These are phyloP conservation scores for Funneliformis mosseae DNA, from an alignment of 192 early-diverging fungal species.

Conservation along the genomic window DNA sequence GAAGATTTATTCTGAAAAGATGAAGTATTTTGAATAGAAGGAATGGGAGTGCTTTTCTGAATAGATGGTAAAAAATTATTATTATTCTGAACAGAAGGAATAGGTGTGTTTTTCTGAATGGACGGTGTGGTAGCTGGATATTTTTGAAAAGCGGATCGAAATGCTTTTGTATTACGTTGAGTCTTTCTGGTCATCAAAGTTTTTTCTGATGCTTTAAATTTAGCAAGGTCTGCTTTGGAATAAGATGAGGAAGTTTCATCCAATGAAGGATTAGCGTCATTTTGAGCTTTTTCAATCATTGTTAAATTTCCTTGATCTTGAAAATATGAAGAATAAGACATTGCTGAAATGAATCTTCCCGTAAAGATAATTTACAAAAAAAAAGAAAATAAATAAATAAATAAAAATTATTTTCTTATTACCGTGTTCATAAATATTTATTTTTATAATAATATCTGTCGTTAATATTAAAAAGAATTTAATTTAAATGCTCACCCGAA, in stretches of 20 bases:
- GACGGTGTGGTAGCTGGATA: too few species aligned
- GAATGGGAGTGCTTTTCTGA: background rate
- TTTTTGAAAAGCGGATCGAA: background rate
- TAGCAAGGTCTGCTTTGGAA: background rate
- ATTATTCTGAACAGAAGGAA: background rate
- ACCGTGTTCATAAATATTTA: too few species aligned
- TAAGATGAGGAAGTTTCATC: background rate
- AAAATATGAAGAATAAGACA: background rate
- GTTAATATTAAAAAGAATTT: too few species aligned
- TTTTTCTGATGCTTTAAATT: background rate
- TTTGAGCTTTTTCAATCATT: background rate
- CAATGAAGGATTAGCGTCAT: background rate
- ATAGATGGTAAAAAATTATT: background rate
- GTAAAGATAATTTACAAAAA: too few species aligned
- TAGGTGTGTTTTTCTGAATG: background rate
- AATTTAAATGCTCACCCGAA: too few species aligned
- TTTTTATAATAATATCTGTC: too few species aligned
- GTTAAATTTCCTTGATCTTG: background rate
- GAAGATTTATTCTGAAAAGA: background rate
- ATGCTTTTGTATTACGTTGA: background rate
- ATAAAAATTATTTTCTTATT: too few species aligned
- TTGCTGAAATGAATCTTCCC: background rate
- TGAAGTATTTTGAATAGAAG: background rate
- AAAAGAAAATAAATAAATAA: too few species aligned
- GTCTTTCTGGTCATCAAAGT: background rate